phyloP scores from a whole-genome alignment of 805 yeast genomes.

The Cyberlindnera mississippiensis region DNA sequence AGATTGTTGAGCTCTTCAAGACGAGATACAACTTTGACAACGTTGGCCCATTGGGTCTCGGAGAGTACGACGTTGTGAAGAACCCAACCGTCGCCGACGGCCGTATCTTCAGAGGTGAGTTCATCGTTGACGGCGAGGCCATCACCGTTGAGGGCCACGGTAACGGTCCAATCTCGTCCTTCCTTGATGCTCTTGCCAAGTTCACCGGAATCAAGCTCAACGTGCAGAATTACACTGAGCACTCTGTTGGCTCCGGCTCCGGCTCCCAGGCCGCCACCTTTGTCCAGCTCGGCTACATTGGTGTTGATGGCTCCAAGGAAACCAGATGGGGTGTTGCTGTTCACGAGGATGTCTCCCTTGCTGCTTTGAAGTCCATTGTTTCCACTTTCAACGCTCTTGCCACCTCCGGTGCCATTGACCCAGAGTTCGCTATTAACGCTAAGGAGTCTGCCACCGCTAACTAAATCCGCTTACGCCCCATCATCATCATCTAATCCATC shows the following conservation, averaged over 20 bases:
- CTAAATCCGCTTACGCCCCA: background rate
- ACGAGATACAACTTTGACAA: slow-evolving; percentile 49
- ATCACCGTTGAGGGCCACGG: slow-evolving; percentile 52
- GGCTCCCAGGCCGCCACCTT: slow-evolving; percentile 72
- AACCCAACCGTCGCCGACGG: slow-evolving; percentile 34
- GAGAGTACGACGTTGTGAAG: slow-evolving; percentile 39
- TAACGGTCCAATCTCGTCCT: slow-evolving; percentile 77
- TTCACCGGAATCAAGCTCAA: slow-evolving; percentile 51
- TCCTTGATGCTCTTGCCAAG: slow-evolving; percentile 57
- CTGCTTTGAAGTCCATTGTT: slow-evolving; percentile 67
- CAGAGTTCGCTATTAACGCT: slow-evolving; percentile 10
- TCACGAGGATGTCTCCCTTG: slow-evolving; percentile 84
- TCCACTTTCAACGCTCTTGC: slow-evolving; percentile 52
- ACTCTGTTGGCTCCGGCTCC: slow-evolving; percentile 68
- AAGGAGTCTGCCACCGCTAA: slow-evolving; percentile 16
- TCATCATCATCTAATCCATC: background rate
- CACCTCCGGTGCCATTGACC: slow-evolving; percentile 20
- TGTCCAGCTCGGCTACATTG: slow-evolving; percentile 52
- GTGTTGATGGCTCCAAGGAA: slow-evolving; percentile 38
- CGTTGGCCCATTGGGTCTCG: slow-evolving; percentile 32
- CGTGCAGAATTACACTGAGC: slow-evolving; percentile 67
- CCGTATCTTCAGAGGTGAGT: slow-evolving; percentile 40
- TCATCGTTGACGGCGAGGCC: slow-evolving; percentile 30
- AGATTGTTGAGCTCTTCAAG: slow-evolving; percentile 56
- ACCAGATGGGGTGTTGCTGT: slow-evolving; percentile 88